Conservation (phyloP, 768 basidiomycete genomes). For the Clathrus columnatus region DNA sequence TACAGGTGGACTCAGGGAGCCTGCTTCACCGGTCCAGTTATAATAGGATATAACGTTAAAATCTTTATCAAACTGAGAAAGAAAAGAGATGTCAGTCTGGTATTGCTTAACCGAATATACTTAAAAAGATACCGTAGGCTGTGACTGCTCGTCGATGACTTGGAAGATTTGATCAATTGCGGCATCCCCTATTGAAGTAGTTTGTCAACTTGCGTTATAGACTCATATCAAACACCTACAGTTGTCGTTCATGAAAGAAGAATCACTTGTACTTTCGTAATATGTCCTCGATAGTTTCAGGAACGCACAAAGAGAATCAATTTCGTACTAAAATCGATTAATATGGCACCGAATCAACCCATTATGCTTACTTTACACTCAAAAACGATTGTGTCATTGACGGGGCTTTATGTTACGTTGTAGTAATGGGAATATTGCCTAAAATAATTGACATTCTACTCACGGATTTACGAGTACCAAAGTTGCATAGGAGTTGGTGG, state of each 20-base stretch:
- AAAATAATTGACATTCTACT: slow-evolving; percentile 19
- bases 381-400: slow-evolving; percentile 62
- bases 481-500: slow-evolving; percentile 61
- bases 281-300: slow-evolving; percentile 69
- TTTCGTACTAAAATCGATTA: slow-evolving; percentile 46
- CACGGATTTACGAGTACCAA: slow-evolving; percentile 69
- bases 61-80: slow-evolving; percentile 46
- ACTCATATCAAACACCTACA: slow-evolving; percentile 30
- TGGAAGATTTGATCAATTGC: slow-evolving; percentile 67
- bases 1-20: slow-evolving; percentile 55
- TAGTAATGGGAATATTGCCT: neutral
- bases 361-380: slow-evolving; percentile 60
- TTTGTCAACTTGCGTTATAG: slow-evolving; percentile 1
- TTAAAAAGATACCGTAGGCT: slow-evolving; percentile 27
- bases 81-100: neutral
- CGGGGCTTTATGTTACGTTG: slow-evolving; percentile 35
- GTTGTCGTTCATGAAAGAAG: slow-evolving; percentile 61
- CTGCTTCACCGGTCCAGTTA: slow-evolving; percentile 70
- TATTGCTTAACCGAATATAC: neutral
- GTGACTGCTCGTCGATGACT: slow-evolving; percentile 71
- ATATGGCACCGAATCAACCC: neutral
- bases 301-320: slow-evolving; percentile 74
- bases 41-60: slow-evolving; percentile 72
- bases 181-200: slow-evolving; percentile 36
- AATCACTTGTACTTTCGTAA: slow-evolving; percentile 61